phyloP scores from a whole-genome alignment of 306 rosid genomes.

The Quercus engelmannii region DNA sequence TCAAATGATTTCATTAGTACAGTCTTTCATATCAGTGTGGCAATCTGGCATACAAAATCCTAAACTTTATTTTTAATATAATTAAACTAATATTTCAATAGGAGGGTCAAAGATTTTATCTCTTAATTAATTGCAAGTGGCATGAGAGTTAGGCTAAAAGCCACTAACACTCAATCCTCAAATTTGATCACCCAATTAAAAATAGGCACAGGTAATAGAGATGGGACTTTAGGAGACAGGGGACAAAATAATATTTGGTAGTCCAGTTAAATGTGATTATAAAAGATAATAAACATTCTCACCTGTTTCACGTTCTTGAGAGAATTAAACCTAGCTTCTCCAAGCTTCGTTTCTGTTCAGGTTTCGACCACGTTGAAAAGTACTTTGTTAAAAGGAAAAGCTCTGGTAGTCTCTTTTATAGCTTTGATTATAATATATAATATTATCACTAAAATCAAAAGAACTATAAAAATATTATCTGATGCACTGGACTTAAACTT shows the following conservation, averaged over 20 bases:
- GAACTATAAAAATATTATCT: neutral
- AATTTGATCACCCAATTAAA: neutral
- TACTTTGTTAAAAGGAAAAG: neutral
- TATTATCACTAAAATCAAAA: neutral
- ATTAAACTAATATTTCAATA: slow-evolving; percentile 5
- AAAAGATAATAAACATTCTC: neutral
- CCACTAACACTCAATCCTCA: neutral
- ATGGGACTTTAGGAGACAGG: slow-evolving; percentile 7
- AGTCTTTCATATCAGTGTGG: neutral
- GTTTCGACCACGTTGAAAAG: slow-evolving; percentile 5
- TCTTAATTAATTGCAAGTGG: slow-evolving; percentile 28
- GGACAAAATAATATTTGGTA: neutral
- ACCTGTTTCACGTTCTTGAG: neutral
- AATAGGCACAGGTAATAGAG: neutral
- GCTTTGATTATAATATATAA: no score
- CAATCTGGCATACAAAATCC: neutral
- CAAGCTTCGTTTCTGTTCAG: neutral
- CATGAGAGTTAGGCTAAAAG: slow-evolving; percentile 19
- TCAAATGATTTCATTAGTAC: neutral
- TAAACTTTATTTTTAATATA: slow-evolving; percentile 1
- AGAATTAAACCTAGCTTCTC: neutral
- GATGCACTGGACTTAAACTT: neutral
- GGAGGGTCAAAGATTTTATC: neutral
- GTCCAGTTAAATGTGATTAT: neutral
- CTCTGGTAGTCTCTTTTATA: neutral